Conservation (phyloP, 2,329 filamentous ascomycete genomes). For the Beauveria sp. region DNA sequence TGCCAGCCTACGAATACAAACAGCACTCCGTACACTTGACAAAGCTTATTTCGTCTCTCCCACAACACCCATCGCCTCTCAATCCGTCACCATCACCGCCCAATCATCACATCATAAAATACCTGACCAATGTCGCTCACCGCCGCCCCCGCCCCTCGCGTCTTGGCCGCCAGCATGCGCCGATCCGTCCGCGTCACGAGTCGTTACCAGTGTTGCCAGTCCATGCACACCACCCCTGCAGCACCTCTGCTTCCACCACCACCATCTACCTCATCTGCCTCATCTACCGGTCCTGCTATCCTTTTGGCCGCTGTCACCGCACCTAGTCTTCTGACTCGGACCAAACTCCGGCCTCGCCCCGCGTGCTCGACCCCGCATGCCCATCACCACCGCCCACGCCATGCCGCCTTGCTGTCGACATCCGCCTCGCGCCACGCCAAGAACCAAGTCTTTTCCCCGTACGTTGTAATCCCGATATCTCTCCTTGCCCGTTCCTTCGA, state of each 20-base stretch:
- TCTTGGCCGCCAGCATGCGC: neutral
- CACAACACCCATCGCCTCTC: no score
- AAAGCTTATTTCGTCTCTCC: no score
- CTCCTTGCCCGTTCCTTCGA: neutral
- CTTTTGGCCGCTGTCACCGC: neutral
- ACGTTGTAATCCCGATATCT: constrained; percentile 12
- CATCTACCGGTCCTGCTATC: neutral
- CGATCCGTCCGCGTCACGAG: neutral
- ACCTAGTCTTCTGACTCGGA: neutral
- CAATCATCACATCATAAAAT: no score
- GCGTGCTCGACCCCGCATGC: neutral
- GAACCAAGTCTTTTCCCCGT: constrained; percentile 29
- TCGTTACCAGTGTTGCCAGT: neutral
- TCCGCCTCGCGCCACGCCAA: constrained; percentile 15
- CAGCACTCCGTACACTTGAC: no score
- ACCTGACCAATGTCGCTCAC: neutral
- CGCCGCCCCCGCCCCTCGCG: neutral
- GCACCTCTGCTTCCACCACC: neutral
- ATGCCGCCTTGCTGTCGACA: constrained; percentile 16
- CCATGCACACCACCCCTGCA: neutral
- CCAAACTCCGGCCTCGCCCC: neutral
- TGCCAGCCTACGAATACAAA: no score
- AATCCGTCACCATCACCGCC: no score
- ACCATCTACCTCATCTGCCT: neutral
- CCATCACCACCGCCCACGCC: constrained; percentile 4